Evolutionary conservation across 208 protist genomes (phyloP), one percentile per base, ranked within the genome.

Genomic region (Phytomonas francai): DNA sequence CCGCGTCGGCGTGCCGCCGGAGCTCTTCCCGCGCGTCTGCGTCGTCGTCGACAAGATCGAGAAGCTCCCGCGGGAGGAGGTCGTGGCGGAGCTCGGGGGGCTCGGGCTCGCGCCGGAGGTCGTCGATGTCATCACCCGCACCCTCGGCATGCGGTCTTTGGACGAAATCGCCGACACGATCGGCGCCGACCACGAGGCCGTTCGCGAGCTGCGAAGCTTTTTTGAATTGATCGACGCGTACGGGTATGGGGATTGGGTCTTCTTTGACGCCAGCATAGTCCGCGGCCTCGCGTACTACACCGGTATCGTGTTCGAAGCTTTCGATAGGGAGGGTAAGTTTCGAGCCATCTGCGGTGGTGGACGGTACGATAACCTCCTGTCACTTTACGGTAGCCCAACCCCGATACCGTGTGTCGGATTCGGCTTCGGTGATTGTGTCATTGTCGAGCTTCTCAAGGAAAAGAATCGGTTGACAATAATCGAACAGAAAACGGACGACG

Each of bases 241-340:
- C 77, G 97, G 95, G 57, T 97, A 90, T 72, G 89, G 74, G 11
- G 95, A 98, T 69, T 98, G 92, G 93, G 69, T 98, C 32, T 49
- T 77, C 8, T 98, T 98, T 68, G 94, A 97, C 74, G 92, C 93
- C 28, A 97, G 87, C 62, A 92, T 98, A 19, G 96, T 98, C 34
- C 85, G 97, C 49, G 97, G 97, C 4, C 78, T 98, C 16, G 91
- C 95, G 2, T 98, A 98, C 77, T 98, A 98, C 86, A 98, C 97
- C 28, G 97, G 97, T 49, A 93, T 98, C 64, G 97, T 98, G 3
- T 98, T 98, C 77, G 97, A 98, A 75, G 93, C 83, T 29, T 98
- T 98, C 68, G 96, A 97, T 68, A 84, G 91, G 45, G 81, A 73
- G 27, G 91, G 93, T 60, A 94, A 95, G 71, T 89, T 98, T 49